Conservation (phyloP, 129 eudicot species). For the Chrysanthemum makinoi region DNA sequence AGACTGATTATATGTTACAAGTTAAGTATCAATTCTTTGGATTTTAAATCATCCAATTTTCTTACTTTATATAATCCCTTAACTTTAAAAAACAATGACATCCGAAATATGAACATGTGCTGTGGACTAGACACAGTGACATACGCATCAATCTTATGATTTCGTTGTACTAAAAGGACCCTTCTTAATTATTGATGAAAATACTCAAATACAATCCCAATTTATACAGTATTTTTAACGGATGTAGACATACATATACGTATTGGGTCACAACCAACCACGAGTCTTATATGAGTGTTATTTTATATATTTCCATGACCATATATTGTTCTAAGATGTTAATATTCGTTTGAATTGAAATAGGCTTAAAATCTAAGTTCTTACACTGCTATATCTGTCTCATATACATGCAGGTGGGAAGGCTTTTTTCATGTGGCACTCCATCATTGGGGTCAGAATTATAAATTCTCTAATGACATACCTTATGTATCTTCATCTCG, state of each 20-base stretch:
- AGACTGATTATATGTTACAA: too few species aligned
- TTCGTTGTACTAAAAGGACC: neutral
- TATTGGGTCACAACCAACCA: constrained; percentile 5
- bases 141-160: constrained; percentile 29
- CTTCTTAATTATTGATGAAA: constrained; percentile 22
- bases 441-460: constrained; percentile 48
- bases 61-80: too few species aligned
- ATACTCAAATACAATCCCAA: constrained; percentile 11
- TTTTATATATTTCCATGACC: too few species aligned
- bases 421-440: constrained; percentile 78
- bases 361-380: neutral
- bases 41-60: too few species aligned
- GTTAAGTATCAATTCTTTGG: too few species aligned
- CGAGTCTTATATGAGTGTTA: constrained; percentile 16
- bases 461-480: constrained; percentile 14
- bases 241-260: constrained; percentile 2
- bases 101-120: constrained; percentile 33
- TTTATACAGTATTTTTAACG: neutral
- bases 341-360: neutral
- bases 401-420: constrained; percentile 67
- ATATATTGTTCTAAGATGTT: neutral
- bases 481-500: constrained; percentile 23
- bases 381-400: neutral
- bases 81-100: too few species aligned
- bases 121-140: constrained; percentile 25